A percentile compares a stretch with the other conserved stretches of the same genome.
Evolutionary conservation across 1,284 basidiomycete genomes (phyloP).

Genomic region (Austropuccinia psidii): DNA sequence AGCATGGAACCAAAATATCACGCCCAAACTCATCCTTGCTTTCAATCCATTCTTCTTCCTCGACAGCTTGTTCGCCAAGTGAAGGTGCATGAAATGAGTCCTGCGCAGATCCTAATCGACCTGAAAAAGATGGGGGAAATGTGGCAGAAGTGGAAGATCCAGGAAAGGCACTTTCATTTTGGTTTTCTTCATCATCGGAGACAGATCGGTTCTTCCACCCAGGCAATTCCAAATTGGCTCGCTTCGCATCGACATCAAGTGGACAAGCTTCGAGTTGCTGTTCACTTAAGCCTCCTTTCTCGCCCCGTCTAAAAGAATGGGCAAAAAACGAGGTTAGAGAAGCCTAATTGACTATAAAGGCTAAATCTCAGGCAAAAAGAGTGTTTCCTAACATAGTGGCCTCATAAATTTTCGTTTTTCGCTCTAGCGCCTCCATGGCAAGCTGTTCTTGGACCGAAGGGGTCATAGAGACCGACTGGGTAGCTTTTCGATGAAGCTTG

Average conservation of each 20-base stretch:
- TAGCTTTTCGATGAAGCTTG: neutral
- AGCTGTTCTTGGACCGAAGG: conserved; percentile 20
- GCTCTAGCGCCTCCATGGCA: conserved; percentile 1
- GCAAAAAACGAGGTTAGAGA: neutral
- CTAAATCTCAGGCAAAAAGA: neutral
- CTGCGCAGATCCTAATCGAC: neutral
- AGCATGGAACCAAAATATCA: neutral
- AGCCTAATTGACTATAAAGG: neutral
- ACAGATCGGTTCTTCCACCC: no score
- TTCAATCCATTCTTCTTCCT: conserved; percentile 35
- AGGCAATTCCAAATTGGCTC: neutral
- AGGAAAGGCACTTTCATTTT: neutral
- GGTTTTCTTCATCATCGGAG: neutral
- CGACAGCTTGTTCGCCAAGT: neutral
- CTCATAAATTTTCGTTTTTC: conserved; percentile 28
- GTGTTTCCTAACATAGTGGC: conserved; percentile 10
- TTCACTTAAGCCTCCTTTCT: conserved; percentile 15
- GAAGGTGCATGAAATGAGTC: neutral
- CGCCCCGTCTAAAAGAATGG: conserved; percentile 1
- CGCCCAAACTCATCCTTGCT: conserved; percentile 24
- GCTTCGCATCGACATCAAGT: conserved; percentile 18
- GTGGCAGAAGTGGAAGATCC: neutral
- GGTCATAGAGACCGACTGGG: neutral
- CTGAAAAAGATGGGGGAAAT: neutral
- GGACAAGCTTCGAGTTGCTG: conserved; percentile 17